These are phyloP conservation scores for Ganoderma lingzhi DNA, from an alignment of 1,284 basidiomycete genomes.

Conservation along the genomic window DNA sequence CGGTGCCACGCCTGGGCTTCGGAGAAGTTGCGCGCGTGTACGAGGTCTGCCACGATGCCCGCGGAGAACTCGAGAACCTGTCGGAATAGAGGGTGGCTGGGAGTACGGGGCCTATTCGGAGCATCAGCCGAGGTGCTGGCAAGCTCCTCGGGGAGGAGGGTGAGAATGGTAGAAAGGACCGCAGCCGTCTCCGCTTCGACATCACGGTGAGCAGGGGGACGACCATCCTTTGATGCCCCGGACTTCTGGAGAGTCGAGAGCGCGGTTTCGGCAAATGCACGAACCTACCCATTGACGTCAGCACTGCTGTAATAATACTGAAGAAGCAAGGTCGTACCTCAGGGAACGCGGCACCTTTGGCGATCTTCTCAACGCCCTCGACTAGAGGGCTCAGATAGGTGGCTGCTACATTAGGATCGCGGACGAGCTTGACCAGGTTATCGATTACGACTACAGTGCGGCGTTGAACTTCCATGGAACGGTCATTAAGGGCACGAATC, in stretches of 20 bases:
- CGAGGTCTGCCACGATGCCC: constrained; percentile 80
- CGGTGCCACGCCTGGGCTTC: constrained; percentile 76
- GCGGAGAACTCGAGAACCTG: constrained; percentile 76
- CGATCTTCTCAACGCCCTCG: constrained; percentile 93
- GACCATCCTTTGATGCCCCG: constrained; percentile 79
- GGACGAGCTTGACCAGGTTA: constrained; percentile 98
- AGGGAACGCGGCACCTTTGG: constrained; percentile 93
- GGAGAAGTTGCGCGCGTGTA: constrained; percentile 72
- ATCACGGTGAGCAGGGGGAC: constrained; percentile 73
- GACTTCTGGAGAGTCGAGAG: constrained; percentile 81
- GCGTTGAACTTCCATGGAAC: constrained; percentile 95
- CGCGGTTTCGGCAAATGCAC: constrained; percentile 88
- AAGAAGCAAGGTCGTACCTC: constrained; percentile 63
- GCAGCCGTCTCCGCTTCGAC: constrained; percentile 66
- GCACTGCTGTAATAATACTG: constrained; percentile 12
- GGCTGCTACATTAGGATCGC: constrained; percentile 91
- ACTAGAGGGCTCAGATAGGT: constrained; percentile 90
- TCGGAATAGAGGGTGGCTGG: constrained; percentile 58
- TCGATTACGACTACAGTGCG: constrained; percentile 92
- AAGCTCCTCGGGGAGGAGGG: constrained; percentile 64
- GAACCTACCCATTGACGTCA: constrained; percentile 60
- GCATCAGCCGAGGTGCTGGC: constrained; percentile 49
- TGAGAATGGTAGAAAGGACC: constrained; percentile 63
- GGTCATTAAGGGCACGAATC: constrained; percentile 92
- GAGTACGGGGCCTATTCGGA: constrained; percentile 56